Evolutionary conservation across 2,329 filamentous ascomycete species (phyloP).

Genomic region (Cladosporium sp.): DNA sequence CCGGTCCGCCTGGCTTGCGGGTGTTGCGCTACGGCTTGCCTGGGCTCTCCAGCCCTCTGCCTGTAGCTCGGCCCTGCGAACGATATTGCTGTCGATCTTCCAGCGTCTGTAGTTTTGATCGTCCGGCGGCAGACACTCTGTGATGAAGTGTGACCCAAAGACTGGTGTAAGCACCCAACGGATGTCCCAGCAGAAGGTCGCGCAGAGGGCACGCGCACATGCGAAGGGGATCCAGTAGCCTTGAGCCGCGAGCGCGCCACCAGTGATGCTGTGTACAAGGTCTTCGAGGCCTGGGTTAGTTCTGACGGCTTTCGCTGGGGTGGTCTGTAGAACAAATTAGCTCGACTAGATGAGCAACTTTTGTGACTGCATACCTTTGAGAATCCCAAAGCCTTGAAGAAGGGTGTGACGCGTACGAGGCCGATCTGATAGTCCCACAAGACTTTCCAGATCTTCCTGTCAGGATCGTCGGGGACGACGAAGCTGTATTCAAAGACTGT

Average conservation of each 20-base stretch:
- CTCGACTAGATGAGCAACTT: neutral
- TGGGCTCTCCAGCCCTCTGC: conserved; percentile 40
- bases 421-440: conserved; percentile 99
- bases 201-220: conserved; percentile 82
- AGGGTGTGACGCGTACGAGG: conserved; percentile 87
- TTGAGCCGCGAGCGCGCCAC: conserved; percentile 86
- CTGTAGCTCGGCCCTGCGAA: conserved; percentile 42
- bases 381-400: conserved; percentile 89
- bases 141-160: conserved; percentile 81
- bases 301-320: conserved; percentile 73
- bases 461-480: conserved; percentile 63
- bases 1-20: conserved; percentile 3
- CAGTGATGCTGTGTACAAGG: conserved; percentile 93
- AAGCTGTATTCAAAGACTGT: conserved; percentile 85
- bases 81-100: conserved; percentile 43
- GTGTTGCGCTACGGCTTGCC: conserved; percentile 24
- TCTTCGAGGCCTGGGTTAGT: conserved; percentile 75
- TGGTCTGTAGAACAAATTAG: conserved; percentile 63
- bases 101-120: conserved; percentile 58
- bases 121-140: conserved; percentile 66
- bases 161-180: conserved; percentile 84
- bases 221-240: conserved; percentile 96
- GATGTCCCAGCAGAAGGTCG: conserved; percentile 86
- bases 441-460: conserved; percentile 57
- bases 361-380: conserved; percentile 66